Conservation (phyloP, 202 grass and related monocot species). For the Brachypodium distachyon region DNA sequence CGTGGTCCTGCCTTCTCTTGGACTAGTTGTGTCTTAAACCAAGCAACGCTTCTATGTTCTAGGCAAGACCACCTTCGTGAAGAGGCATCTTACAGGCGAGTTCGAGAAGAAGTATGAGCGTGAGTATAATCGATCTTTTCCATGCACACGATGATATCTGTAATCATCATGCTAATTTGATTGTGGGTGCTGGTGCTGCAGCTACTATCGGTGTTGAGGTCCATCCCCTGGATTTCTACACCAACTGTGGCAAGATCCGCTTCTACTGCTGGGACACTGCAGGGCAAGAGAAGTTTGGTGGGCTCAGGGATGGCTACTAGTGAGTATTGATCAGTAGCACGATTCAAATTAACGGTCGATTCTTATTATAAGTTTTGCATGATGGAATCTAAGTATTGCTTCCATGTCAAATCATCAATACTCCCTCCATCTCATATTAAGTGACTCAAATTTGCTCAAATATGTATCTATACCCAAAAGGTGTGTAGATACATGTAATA, state of each 20-base stretch:
- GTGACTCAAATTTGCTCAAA: too few species aligned
- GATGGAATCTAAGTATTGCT: neutral
- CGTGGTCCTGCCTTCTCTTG: too few species aligned
- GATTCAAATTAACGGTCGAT: too few species aligned
- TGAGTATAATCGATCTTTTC: too few species aligned
- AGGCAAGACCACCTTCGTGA: conserved; percentile 89
- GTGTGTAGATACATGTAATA: too few species aligned
- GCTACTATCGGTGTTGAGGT: conserved; percentile 88
- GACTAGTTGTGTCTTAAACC: too few species aligned
- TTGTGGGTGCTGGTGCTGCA: conserved; percentile 29
- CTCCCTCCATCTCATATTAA: too few species aligned
- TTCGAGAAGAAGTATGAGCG: conserved; percentile 85
- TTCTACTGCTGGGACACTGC: conserved; percentile 93
- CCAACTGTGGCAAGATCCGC: conserved; percentile 75
- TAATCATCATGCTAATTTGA: neutral
- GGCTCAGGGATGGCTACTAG: conserved; percentile 90
- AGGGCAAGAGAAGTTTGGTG: conserved; percentile 84
- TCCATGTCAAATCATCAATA: too few species aligned
- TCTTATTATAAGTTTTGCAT: neutral
- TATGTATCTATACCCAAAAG: too few species aligned
- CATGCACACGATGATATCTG: too few species aligned
- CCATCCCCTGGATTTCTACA: conserved; percentile 72
- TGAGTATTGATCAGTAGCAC: too few species aligned
- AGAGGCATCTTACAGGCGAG: conserved; percentile 83
- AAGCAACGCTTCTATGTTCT: neutral